A percentile compares a stretch with the other conserved stretches of the same genome.
Conservation (phyloP, 208 protist genomes). For the Acanthamoeba royreba region DNA sequence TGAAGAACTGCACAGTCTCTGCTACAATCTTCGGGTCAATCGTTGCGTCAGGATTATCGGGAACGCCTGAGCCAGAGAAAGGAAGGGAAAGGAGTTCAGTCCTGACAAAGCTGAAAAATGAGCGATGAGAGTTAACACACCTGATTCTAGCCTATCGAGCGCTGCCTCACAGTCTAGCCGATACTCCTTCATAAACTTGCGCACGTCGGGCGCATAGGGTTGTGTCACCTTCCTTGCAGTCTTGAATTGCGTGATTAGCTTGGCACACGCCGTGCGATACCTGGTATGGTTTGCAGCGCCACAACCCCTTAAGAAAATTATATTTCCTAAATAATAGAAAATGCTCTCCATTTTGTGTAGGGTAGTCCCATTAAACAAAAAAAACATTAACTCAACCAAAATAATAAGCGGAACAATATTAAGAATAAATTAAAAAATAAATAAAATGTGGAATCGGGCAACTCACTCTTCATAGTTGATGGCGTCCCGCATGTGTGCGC, state of each 20-base stretch:
- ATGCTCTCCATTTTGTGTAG: background rate
- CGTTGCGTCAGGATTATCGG: background rate
- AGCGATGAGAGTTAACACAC: background rate
- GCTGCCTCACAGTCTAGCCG: background rate
- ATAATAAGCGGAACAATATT: background rate
- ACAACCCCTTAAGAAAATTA: too few relatives aligned
- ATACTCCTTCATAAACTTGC: slow-evolving; percentile 89
- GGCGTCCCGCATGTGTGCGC: slow-evolving; percentile 89
- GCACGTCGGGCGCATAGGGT: slow-evolving; percentile 84
- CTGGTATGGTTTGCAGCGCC: slow-evolving; percentile 25
- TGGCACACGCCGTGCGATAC: slow-evolving; percentile 78
- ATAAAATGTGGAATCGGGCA: too few relatives aligned
- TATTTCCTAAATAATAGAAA: background rate
- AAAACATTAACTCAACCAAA: background rate
- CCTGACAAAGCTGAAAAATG: background rate
- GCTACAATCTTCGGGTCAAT: background rate
- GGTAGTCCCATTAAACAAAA: background rate
- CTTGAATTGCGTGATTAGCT: slow-evolving; percentile 94
- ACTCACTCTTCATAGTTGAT: slow-evolving; percentile 88
- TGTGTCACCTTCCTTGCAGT: slow-evolving; percentile 84
- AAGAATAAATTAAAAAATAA: background rate
- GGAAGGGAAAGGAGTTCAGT: background rate
- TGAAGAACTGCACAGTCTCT: slow-evolving; percentile 18
- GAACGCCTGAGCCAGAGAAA: background rate
- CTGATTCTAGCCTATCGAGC: background rate